These are phyloP conservation scores for Lactifluus echinatus DNA, from an alignment of 768 basidiomycete species.

Conservation along the genomic window DNA sequence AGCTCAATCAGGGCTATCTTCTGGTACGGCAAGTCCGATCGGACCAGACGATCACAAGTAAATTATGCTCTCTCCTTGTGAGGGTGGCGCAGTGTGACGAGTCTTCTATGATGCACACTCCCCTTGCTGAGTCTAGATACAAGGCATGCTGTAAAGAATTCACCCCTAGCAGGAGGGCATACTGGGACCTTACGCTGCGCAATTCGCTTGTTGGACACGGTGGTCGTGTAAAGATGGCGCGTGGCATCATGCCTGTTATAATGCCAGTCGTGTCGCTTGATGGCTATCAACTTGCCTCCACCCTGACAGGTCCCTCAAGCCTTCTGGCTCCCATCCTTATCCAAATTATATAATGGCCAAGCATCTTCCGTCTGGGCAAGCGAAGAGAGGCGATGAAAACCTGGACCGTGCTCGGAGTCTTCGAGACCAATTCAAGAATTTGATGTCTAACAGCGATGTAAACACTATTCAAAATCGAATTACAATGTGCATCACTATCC, in stretches of 20 bases:
- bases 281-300: background rate
- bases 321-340: background rate
- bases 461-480: background rate
- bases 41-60: background rate
- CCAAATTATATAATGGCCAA: background rate
- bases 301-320: background rate
- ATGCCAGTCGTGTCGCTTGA: background rate
- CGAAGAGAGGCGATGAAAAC: background rate
- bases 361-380: background rate
- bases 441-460: background rate
- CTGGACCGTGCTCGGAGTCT: background rate
- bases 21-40: too few species aligned
- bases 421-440: background rate
- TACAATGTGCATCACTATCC: background rate
- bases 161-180: background rate
- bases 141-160: background rate
- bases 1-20: too few species aligned
- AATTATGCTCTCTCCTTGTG: too few species aligned
- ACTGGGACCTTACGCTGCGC: background rate
- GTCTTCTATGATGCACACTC: background rate
- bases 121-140: background rate
- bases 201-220: background rate
- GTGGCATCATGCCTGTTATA: background rate
- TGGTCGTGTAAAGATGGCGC: background rate
- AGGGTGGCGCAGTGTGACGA: too few species aligned